Conservation (phyloP, 176 grass and related monocot genomes). For the Bonia amplexicaulis region DNA sequence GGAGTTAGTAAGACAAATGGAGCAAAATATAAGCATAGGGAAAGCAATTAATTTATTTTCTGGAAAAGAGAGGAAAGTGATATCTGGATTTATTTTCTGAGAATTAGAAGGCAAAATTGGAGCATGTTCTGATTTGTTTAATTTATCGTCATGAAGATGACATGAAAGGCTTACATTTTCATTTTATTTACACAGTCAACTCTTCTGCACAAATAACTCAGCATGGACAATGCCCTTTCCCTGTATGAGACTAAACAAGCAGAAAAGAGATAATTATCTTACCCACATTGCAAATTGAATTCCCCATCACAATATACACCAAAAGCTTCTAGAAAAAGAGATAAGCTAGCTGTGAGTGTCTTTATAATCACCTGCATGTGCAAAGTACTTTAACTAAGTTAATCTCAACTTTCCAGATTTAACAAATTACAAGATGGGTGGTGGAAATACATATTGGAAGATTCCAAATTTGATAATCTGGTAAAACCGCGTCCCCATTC, state of each 20-base stretch:
- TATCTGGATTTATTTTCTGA: background rate
- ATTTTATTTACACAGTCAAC: background rate
- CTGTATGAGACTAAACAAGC: background rate
- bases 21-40: slow-evolving; percentile 14
- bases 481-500: slow-evolving; percentile 71
- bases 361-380: slow-evolving; percentile 90
- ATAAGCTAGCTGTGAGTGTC: slow-evolving; percentile 80
- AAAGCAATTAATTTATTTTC: background rate
- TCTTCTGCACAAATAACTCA: background rate
- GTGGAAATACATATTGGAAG: slow-evolving; percentile 88
- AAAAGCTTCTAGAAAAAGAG: slow-evolving; percentile 92
- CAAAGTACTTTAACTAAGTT: slow-evolving; percentile 11
- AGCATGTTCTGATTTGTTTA: background rate
- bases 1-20: slow-evolving; percentile 9
- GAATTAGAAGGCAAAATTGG: background rate
- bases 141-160: background rate
- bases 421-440: slow-evolving; percentile 12
- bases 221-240: background rate
- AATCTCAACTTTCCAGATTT: background rate
- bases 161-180: background rate
- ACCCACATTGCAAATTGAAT: slow-evolving; percentile 92
- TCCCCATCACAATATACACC: slow-evolving; percentile 90
- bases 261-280: slow-evolving; percentile 35
- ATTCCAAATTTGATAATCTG: slow-evolving; percentile 93
- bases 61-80: slow-evolving; percentile 1